Base-by-base conservation (phyloP, 73 alveolate genomes). In the Paramecium primaurelia region DNA sequence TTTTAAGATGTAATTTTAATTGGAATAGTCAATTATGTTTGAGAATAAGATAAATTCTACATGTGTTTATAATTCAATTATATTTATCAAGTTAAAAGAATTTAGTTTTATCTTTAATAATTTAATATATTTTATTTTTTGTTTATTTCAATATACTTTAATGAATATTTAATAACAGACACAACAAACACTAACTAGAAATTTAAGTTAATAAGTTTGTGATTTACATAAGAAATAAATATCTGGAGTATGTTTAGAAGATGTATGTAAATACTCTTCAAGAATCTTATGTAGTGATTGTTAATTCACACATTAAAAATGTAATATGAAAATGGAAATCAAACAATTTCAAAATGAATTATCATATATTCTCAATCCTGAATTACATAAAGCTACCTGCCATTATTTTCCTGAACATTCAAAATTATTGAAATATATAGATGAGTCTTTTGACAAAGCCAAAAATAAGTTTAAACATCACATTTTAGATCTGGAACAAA, bases 1-100 rank as follows among this genome's bases (percentile, higher is more conserved):
- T 45, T 80, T 20, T 49, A 80, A 64, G 73, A 80, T 80, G 75
- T 80, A 11, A 47, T 80, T 18, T 28, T 80, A 26, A 80, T 80
- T 44, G 91, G 91, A 80, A 26, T 80, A 9, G 58, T 80, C 44
- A 80, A 80, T 47, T 80, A 45, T 45, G 58, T 80, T 45, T 80
- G 91, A 80, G 37, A 54, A 54, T 54, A n/a, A 54, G 69, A 54
- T 54, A 54, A 4, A 54, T 54, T 54, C 28, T 47, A 25, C 25
- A 54, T 54, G 69, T 54, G 69, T 54, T 54, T 54, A 54, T 49
- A 49, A 49, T 49, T 49, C 20, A 11, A 49, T 49, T n/a, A 49
- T 49, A 49, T 49, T 12, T 49, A 49, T 49, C 25, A 49, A 49
- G 28, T n/a, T 16, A 49, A 49, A 49, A 18, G 28, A 54, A 54